These are phyloP conservation scores for Hsuehochloa calcarea DNA, from an alignment of 176 grass and related monocot species.

Conservation along the genomic window DNA sequence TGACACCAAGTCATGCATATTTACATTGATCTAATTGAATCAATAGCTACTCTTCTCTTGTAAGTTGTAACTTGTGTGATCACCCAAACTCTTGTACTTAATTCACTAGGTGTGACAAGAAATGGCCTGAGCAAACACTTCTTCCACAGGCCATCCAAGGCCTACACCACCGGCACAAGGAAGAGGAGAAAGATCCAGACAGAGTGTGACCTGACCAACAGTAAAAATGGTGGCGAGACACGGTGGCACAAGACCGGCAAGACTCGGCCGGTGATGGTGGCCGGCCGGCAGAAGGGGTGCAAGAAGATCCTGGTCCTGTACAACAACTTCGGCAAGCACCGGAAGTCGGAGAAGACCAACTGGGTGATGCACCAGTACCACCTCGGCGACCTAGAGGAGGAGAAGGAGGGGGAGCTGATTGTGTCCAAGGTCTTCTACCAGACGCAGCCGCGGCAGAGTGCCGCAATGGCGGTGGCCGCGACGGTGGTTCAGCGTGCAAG, in stretches of 20 bases:
- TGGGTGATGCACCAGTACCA: constrained; percentile 99
- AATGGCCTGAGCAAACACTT: constrained; percentile 88
- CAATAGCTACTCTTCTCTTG: constrained; percentile 1
- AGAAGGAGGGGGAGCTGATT: constrained; percentile 80
- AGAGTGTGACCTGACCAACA: constrained; percentile 27
- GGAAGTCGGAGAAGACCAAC: constrained; percentile 86
- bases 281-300: constrained; percentile 64
- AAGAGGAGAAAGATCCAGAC: constrained; percentile 83
- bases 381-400: constrained; percentile 75
- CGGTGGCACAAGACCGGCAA: constrained; percentile 96
- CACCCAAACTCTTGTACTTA: not conserved
- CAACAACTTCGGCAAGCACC: constrained; percentile 66
- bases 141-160: constrained; percentile 90
- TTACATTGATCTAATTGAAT: not conserved
- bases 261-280: constrained; percentile 61
- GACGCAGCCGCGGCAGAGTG: constrained; percentile 58
- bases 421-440: constrained; percentile 94
- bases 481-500: constrained; percentile 21
- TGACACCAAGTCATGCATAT: not conserved
- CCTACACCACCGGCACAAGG: constrained; percentile 82
- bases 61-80: not conserved
- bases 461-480: not conserved
- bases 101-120: constrained; percentile 67
- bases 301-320: constrained; percentile 98
- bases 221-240: constrained; percentile 35